Conservation (phyloP, 2,329 filamentous ascomycete species). For the Penicillium paneum region DNA sequence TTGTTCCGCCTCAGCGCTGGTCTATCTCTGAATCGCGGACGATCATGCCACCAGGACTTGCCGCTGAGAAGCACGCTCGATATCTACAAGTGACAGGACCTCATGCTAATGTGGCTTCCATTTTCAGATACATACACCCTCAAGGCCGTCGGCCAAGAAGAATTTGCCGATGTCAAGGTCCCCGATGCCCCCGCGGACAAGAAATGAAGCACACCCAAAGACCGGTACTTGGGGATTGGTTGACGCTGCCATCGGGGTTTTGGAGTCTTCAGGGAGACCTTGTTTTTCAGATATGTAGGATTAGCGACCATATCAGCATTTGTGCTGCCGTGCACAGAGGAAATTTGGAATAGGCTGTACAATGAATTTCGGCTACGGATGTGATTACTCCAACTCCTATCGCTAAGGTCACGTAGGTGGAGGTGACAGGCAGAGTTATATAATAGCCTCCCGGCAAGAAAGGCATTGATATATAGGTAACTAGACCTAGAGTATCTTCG, state of each 20-base stretch:
- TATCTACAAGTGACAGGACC: background rate
- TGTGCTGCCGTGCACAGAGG: constrained; percentile 18
- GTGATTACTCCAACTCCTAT: background rate
- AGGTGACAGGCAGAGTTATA: background rate
- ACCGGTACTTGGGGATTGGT: constrained; percentile 1
- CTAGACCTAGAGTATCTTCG: constrained; percentile 10
- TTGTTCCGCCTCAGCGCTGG: background rate
- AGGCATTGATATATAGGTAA: constrained; percentile 3
- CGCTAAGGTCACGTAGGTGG: background rate
- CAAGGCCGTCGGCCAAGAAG: constrained; percentile 85
- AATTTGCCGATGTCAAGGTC: constrained; percentile 92
- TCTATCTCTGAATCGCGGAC: background rate
- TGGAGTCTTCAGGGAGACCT: constrained; percentile 22
- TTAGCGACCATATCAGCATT: constrained; percentile 16
- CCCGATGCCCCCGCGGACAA: constrained; percentile 62
- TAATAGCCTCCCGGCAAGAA: background rate
- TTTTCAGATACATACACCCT: constrained; percentile 68
- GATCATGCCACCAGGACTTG: constrained; percentile 7
- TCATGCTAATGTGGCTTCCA: constrained; percentile 1
- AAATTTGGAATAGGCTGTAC: constrained; percentile 12
- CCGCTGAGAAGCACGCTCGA: background rate
- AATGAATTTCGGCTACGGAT: constrained; percentile 10
- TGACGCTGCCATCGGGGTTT: constrained; percentile 13
- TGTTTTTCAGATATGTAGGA: constrained; percentile 13
- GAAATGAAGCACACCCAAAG: constrained; percentile 21